Conservation (phyloP, 805 yeast genomes). For the Saturnispora mendoncae region DNA sequence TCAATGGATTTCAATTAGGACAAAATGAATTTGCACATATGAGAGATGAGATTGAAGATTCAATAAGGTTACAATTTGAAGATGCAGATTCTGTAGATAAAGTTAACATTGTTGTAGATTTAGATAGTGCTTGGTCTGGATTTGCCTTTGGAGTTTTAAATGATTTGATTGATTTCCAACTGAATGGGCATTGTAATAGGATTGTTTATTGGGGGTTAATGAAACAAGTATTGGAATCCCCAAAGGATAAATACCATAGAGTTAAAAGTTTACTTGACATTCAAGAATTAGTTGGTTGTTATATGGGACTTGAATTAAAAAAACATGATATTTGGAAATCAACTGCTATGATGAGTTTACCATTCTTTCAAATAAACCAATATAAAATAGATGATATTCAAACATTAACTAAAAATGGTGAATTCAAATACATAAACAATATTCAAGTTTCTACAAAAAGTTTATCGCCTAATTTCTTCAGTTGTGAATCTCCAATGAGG, state of each 20-base stretch:
- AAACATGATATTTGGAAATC: slow-evolving; percentile 35
- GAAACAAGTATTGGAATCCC: background rate
- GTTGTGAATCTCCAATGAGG: too few relatives aligned
- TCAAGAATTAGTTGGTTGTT: slow-evolving; percentile 3
- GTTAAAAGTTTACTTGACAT: slow-evolving; percentile 7
- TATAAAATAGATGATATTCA: slow-evolving; percentile 1
- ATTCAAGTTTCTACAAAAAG: background rate
- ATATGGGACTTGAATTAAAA: slow-evolving; percentile 2
- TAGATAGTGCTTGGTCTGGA: slow-evolving; percentile 84
- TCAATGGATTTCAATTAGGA: slow-evolving; percentile 48
- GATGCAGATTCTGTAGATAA: slow-evolving; percentile 70
- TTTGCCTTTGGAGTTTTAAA: slow-evolving; percentile 43
- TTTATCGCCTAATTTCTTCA: background rate
- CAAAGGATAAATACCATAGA: slow-evolving; percentile 5
- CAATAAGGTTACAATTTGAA: slow-evolving; percentile 58
- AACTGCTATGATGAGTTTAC: slow-evolving; percentile 30
- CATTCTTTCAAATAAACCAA: slow-evolving; percentile 31
- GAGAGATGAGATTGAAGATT: slow-evolving; percentile 45
- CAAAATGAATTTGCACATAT: slow-evolving; percentile 42
- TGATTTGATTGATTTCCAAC: slow-evolving; percentile 13
- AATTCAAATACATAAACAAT: background rate
- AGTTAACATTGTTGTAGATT: slow-evolving; percentile 56
- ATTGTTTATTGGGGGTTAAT: slow-evolving; percentile 12
- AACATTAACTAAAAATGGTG: background rate
- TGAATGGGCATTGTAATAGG: slow-evolving; percentile 10